These are phyloP conservation scores for Zygotorulaspora florentina DNA, from an alignment of 805 yeast genomes.

Conservation along the genomic window DNA sequence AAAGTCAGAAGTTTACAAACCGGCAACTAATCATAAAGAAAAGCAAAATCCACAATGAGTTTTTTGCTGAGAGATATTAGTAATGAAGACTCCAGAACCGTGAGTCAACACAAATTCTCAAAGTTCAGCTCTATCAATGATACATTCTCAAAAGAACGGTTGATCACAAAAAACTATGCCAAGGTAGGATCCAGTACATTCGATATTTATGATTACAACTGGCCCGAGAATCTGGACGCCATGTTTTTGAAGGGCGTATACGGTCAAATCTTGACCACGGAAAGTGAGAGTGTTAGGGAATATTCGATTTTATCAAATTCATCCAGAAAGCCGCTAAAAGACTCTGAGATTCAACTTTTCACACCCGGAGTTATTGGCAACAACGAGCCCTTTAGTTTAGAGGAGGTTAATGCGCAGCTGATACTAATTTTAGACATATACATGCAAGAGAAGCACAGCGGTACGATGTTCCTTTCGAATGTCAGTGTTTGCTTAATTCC, in stretches of 20 bases:
- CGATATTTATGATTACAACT: conserved; percentile 7
- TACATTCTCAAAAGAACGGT: conserved; percentile 3
- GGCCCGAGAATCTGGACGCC: background rate
- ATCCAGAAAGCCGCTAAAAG: conserved; percentile 1
- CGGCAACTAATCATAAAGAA: background rate
- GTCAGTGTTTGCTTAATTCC: conserved; percentile 9
- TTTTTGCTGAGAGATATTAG: conserved; percentile 8
- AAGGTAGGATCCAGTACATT: background rate
- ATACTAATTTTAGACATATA: conserved; percentile 5
- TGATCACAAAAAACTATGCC: conserved; percentile 1
- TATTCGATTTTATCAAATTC: conserved; percentile 13
- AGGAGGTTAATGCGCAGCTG: conserved; percentile 11
- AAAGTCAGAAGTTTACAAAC: background rate
- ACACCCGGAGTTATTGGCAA: conserved; percentile 8
- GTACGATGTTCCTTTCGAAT: conserved; percentile 1
- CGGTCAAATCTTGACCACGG: conserved; percentile 12
- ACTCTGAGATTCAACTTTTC: conserved; percentile 6
- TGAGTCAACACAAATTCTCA: conserved; percentile 10
- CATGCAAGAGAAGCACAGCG: background rate
- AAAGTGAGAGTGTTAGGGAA: conserved; percentile 19
- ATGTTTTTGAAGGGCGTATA: background rate
- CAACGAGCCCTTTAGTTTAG: conserved; percentile 3
- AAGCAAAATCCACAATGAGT: conserved; percentile 3
- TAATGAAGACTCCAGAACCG: conserved; percentile 8
- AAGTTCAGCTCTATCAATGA: conserved; percentile 8